Base-by-base conservation (phyloP, 331 rosid genomes). In the Malus hybrid region DNA sequence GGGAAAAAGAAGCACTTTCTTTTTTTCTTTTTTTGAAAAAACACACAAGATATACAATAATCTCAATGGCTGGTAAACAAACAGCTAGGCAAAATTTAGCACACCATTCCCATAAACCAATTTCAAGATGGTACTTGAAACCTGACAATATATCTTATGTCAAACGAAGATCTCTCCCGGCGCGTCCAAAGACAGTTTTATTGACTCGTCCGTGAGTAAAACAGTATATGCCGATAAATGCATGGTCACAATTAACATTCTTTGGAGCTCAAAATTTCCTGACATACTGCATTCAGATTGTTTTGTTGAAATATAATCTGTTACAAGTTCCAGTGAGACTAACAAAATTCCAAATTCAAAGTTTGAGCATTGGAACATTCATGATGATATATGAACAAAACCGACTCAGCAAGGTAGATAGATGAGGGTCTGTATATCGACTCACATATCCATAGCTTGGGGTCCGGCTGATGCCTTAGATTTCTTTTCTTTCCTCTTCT, bases 401-500 rank as follows among this genome's bases (percentile, higher is more conserved):
- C 33, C 6, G 64, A 61, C 59, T 54, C 50, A 32, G 15, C 55
- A 85, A 2, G 20, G 57, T 46, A 63, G 78, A 19, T 63, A 42
- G 33, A 68, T 10, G 42, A 44, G 22, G 44, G 50, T 32, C 31
- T 33, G 27, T 4, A n/a, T 28, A 63, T 24, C 0, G 14, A 46
- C 78, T 74, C 78, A 74, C 70, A 74, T 63, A 62, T 74, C 78
- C 95, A 86, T 89, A 67, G 87, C 79, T 76, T 83, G 76, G 54
- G 75, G 36, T 67, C 80, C 86, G 39, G 65, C 22, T 16, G 76
- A 61, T 61, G 81, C 85, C 83, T 82, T 83, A 9, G 75, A 76
- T 76, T 82, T 91, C 65, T 86, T 88, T 79, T 65, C 85, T 73
- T 90, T 91, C 71, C 68, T 85, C 86, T 86, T 90, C 76, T 36